A percentile compares a stretch with the other conserved stretches of the same genome.
These are phyloP conservation scores for Moricandia arvensis DNA, from an alignment of 345 rosid species.

Conservation along the genomic window DNA sequence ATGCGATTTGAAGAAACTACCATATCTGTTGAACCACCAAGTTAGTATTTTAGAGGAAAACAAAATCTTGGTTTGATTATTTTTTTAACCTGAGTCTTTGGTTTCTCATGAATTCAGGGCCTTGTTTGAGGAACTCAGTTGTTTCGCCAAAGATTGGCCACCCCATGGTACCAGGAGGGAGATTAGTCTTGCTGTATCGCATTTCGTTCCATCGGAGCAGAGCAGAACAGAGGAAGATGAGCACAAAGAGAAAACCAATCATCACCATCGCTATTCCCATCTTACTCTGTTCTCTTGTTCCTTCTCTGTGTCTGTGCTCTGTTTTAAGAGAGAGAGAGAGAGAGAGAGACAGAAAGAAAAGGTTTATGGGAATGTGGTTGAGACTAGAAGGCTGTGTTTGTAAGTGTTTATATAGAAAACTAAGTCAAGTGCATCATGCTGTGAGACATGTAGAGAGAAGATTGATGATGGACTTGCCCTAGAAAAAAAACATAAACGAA, in stretches of 20 bases:
- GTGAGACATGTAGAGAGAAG: neutral
- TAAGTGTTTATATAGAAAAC: constrained; percentile 31
- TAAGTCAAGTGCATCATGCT: constrained; percentile 21
- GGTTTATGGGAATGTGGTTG: constrained; percentile 16
- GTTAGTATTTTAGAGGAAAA: neutral
- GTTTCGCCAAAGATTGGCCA: constrained; percentile 92
- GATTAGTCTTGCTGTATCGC: constrained; percentile 52
- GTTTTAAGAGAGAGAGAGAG: constrained; percentile 5
- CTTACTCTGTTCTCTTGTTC: constrained; percentile 19
- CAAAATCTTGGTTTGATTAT: neutral
- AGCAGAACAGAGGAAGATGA: constrained; percentile 52
- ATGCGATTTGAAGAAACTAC: constrained; percentile 80
- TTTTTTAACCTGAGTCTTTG: constrained; percentile 55
- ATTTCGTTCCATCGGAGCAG: constrained; percentile 72
- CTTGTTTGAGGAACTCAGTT: constrained; percentile 68
- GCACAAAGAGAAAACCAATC: constrained; percentile 31
- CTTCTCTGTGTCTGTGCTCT: neutral
- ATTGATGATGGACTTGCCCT: too few species aligned
- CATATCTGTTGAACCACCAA: constrained; percentile 46
- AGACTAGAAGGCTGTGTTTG: constrained; percentile 14
- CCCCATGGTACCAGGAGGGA: constrained; percentile 95
- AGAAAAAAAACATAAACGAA: too few species aligned
- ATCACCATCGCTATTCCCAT: constrained; percentile 48
- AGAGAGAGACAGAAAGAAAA: neutral
- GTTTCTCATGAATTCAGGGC: constrained; percentile 76